Conservation (phyloP, 1,284 basidiomycete species). For the Lentinula novae-zelandiae region DNA sequence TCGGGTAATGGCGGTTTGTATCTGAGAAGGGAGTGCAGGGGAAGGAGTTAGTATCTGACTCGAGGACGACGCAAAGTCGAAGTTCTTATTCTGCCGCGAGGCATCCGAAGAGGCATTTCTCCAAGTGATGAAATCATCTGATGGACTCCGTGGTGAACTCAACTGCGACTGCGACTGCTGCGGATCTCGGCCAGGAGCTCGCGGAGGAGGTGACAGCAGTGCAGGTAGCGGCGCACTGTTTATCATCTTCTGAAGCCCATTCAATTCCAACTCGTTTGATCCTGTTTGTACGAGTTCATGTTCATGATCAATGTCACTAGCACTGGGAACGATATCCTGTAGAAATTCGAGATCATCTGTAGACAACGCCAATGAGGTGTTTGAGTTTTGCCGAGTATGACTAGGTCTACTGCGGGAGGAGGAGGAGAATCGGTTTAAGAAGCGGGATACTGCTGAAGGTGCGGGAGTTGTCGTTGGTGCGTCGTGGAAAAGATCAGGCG, state of each 20-base stretch:
- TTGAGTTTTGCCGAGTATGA: constrained; percentile 26
- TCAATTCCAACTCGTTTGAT: constrained; percentile 26
- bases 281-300: constrained; percentile 18
- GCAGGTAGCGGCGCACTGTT: constrained; percentile 44
- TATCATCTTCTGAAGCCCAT: constrained; percentile 35
- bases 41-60: background rate
- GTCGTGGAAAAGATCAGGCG: constrained; percentile 17
- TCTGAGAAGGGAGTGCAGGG: background rate
- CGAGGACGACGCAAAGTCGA: background rate
- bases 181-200: constrained; percentile 25
- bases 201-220: constrained; percentile 40
- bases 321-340: constrained; percentile 66
- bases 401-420: constrained; percentile 51
- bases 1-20: background rate
- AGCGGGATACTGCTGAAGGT: constrained; percentile 67
- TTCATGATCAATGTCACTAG: constrained; percentile 35
- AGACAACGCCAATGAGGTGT: constrained; percentile 58
- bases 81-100: background rate
- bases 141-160: constrained; percentile 2
- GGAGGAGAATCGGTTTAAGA: constrained; percentile 70
- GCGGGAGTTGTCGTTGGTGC: constrained; percentile 23
- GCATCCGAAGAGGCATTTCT: background rate
- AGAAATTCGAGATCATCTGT: constrained; percentile 72
- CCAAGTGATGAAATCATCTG: background rate
- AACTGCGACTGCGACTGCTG: background rate